Evolutionary conservation across 306 rosid genomes (phyloP).

Genomic region (Vigna angularis): DNA sequence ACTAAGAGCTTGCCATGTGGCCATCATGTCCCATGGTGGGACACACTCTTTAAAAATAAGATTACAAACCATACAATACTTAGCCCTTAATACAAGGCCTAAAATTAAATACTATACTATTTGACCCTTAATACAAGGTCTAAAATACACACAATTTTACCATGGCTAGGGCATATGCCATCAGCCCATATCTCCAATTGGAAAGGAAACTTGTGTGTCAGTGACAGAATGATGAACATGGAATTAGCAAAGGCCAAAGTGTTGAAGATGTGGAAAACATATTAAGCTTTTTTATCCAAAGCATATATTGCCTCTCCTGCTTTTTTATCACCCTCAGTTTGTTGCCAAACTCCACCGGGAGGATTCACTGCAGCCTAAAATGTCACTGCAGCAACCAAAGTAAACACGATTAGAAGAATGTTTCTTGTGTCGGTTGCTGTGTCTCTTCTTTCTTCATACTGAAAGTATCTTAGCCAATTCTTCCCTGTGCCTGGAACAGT

Average conservation of each 20-base stretch:
- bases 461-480: conserved; percentile 34
- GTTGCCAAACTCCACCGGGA: conserved; percentile 64
- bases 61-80: too few relatives aligned
- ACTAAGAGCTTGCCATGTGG: too few relatives aligned
- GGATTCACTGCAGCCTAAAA: conserved; percentile 21
- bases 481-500: neutral
- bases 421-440: conserved; percentile 28
- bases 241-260: conserved; percentile 48
- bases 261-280: conserved; percentile 44
- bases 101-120: too few relatives aligned
- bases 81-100: too few relatives aligned
- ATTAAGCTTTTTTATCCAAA: neutral
- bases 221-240: conserved; percentile 33
- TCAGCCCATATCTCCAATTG: conserved; percentile 31
- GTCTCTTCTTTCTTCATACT: conserved; percentile 28
- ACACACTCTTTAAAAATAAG: too few relatives aligned
- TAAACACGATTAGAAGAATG: conserved; percentile 42
- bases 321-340: neutral
- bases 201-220: conserved; percentile 46
- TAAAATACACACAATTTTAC: too few relatives aligned
- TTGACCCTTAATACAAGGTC: too few relatives aligned
- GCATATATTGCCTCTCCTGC: conserved; percentile 44
- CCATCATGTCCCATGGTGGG: too few relatives aligned
- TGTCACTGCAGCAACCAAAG: conserved; percentile 51
- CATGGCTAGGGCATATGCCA: too few relatives aligned